These are phyloP conservation scores for Coemansia sp. DNA, from an alignment of 192 early-diverging fungal species.

Conservation along the genomic window DNA sequence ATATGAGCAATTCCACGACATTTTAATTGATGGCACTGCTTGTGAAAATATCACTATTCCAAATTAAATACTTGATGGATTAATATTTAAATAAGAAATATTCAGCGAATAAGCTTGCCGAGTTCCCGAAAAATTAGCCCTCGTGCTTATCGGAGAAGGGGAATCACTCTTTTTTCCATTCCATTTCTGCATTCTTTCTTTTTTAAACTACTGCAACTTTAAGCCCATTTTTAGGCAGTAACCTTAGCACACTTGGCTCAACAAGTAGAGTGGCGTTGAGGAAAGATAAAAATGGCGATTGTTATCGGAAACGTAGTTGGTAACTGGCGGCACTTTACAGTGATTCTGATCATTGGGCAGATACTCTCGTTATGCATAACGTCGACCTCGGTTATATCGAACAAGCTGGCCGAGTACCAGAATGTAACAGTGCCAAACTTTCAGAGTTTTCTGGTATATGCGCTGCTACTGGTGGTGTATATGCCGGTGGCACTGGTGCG, in stretches of 20 bases:
- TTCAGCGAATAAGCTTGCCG: neutral
- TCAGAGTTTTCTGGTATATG: constrained; percentile 71
- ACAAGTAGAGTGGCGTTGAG: neutral
- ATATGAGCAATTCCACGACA: too few relatives aligned
- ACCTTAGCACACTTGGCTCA: constrained; percentile 2
- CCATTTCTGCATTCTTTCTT: neutral
- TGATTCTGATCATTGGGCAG: constrained; percentile 61
- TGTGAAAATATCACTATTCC: too few relatives aligned
- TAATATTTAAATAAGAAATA: neutral
- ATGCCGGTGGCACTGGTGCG: constrained; percentile 51
- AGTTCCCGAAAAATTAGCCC: neutral
- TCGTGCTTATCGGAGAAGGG: neutral
- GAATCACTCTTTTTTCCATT: neutral
- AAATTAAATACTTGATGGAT: too few relatives aligned
- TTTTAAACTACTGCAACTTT: constrained; percentile 57
- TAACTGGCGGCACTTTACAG: constrained; percentile 54
- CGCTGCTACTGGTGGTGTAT: constrained; percentile 51
- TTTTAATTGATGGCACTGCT: too few relatives aligned
- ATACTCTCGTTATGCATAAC: constrained; percentile 77
- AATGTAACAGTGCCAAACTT: constrained; percentile 66
- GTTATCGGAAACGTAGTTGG: neutral
- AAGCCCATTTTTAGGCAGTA: constrained; percentile 53
- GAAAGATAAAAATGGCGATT: constrained; percentile 51
- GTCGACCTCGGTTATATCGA: constrained; percentile 66
- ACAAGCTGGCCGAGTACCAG: constrained; percentile 59